Evolutionary conservation across 306 rosid species (phyloP), one percentile per base, ranked within the genome.

Genomic region (Glycine soja): DNA sequence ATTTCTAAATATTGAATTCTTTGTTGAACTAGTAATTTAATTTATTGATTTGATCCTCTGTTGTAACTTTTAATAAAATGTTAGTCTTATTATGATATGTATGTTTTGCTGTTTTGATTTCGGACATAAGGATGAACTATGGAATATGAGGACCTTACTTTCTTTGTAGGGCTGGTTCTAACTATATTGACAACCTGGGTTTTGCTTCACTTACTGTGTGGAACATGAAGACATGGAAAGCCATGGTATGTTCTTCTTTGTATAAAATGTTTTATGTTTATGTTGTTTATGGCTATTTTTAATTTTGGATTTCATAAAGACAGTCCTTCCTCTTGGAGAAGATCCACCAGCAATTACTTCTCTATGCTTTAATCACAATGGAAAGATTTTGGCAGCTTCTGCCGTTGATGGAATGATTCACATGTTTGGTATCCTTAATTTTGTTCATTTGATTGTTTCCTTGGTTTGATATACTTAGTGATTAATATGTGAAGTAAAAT

Each of bases 321-420:
- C 97, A 90, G 97, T 90, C 88, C 97, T 95, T 90, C 99, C 97
- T 81, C 95, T 95, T 81, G 99, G 99, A 82, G 91, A 91, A 88
- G 97, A 93, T 82, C 99, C 97, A 40, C 99, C 99, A 8, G 99
- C 99, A 83, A 95, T 93, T 71, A 95, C 97, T 45, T 95, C 99
- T 65, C 76, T 95, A 42, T 90, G 99, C 87, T 95, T 95, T 90
- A 95, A 93, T 86, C 99, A 95, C 88, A 95, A 95, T 58, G 99
- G 99, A 77, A 95, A 95, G 85, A 89, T 95, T 87, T 88, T 95
- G 85, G 99, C 97, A 30, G 99, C 99, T 46, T 82, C 97, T 72
- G 99, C 99, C 13, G 79, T 88, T 62, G 99, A 95, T 86, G 99
- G 99, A 87, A 93, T 93, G 99, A 95, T 95, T 87, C 97, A 95